Percentiles rank a stretch among this genome's conserved stretches.
These are phyloP conservation scores for Mayamaea pseudoterrestris DNA, from an alignment of 108 stramenopile species.

Conservation along the genomic window DNA sequence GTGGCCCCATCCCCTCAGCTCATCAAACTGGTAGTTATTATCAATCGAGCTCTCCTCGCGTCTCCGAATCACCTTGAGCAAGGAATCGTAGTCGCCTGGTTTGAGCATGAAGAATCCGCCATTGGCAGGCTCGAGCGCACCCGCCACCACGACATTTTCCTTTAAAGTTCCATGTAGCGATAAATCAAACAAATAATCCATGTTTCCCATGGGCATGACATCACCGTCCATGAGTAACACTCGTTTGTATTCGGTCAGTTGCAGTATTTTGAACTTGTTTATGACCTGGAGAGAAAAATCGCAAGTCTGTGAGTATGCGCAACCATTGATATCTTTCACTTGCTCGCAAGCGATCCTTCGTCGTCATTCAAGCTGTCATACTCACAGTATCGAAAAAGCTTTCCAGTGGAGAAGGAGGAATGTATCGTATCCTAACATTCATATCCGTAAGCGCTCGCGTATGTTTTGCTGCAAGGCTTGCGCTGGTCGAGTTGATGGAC, in stretches of 20 bases:
- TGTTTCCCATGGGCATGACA: slow-evolving; percentile 19
- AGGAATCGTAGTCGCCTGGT: neutral
- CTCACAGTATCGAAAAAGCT: no score
- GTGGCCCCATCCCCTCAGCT: slow-evolving; percentile 20
- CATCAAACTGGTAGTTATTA: slow-evolving; percentile 24
- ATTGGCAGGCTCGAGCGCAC: slow-evolving; percentile 21
- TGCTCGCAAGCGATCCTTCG: no score
- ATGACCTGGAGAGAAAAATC: slow-evolving; percentile 16
- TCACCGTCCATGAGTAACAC: slow-evolving; percentile 39
- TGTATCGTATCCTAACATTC: slow-evolving; percentile 18
- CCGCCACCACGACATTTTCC: slow-evolving; percentile 22
- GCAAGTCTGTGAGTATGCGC: no score
- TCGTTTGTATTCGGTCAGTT: slow-evolving; percentile 24
- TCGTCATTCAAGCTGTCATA: no score
- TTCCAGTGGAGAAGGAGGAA: no score
- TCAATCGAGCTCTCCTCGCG: slow-evolving; percentile 11
- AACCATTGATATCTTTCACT: no score
- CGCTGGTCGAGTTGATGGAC: slow-evolving; percentile 10
- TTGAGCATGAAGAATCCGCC: slow-evolving; percentile 34
- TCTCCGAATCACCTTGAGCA: slow-evolving; percentile 1
- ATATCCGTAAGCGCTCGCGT: slow-evolving; percentile 8
- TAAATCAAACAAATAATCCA: slow-evolving; percentile 21
- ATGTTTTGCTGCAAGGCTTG: slow-evolving; percentile 20
- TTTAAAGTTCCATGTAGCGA: slow-evolving; percentile 8
- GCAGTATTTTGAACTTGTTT: slow-evolving; percentile 42